A percentile compares a stretch with the other conserved stretches of the same genome.
phyloP scores from a whole-genome alignment of 768 basidiomycete genomes.

The Agaricus subrufescens region DNA sequence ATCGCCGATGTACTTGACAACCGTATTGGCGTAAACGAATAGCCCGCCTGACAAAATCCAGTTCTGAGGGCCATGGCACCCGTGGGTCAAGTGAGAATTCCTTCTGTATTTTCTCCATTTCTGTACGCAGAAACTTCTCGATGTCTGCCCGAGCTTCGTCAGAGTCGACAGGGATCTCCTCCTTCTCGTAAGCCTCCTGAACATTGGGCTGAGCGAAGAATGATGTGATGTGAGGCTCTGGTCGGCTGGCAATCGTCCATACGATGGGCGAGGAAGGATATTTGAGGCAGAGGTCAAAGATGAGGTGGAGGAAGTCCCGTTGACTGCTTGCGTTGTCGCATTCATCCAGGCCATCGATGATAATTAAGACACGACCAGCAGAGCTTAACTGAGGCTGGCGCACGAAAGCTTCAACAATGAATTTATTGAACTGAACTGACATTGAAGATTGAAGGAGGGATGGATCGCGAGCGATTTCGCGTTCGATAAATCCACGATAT shows the following conservation, averaged over 20 bases:
- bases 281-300: neutral
- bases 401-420: slow-evolving; percentile 14
- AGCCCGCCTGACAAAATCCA: neutral
- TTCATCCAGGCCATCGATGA: slow-evolving; percentile 2
- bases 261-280: neutral
- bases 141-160: neutral
- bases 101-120: neutral
- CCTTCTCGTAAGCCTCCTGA: neutral
- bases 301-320: neutral
- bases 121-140: neutral
- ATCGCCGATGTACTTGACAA: neutral
- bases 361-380: neutral
- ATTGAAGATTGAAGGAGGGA: slow-evolving; percentile 8
- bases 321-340: neutral
- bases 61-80: neutral
- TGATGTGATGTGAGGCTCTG: neutral
- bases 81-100: neutral
- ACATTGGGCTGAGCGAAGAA: neutral
- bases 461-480: slow-evolving; percentile 7
- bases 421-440: slow-evolving; percentile 9
- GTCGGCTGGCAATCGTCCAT: neutral
- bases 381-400: neutral
- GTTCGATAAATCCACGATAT: slow-evolving; percentile 3
- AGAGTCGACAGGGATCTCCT: neutral
- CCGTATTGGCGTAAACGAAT: neutral